A percentile compares a stretch with the other conserved stretches of the same genome.
Conservation (phyloP, 1,139 yeast genomes). For the Nakaseomyces kungkrabaensis region DNA sequence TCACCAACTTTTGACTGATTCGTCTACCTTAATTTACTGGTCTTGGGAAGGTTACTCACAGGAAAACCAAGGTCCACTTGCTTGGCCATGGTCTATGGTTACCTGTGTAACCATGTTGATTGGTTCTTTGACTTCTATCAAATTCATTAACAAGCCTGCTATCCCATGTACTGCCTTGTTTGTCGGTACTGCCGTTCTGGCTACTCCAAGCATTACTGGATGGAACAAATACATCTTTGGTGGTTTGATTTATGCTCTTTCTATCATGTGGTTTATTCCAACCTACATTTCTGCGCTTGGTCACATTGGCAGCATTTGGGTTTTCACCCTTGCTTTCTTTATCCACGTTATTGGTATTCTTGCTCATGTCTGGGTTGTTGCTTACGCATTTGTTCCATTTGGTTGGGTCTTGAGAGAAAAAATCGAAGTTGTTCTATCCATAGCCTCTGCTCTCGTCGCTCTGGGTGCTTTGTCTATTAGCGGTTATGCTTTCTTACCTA, state of each 20-base stretch:
- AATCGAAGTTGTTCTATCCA: slow-evolving; percentile 58
- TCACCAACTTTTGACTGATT: slow-evolving; percentile 69
- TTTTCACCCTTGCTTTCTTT: slow-evolving; percentile 51
- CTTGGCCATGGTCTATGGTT: slow-evolving; percentile 77
- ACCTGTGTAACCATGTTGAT: slow-evolving; percentile 49
- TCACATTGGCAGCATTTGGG: slow-evolving; percentile 47
- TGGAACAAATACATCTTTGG: slow-evolving; percentile 77
- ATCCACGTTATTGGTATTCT: slow-evolving; percentile 49
- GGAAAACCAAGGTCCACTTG: slow-evolving; percentile 58
- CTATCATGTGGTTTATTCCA: slow-evolving; percentile 57
- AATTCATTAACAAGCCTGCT: slow-evolving; percentile 23
- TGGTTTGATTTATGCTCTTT: slow-evolving; percentile 54
- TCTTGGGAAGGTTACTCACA: slow-evolving; percentile 91
- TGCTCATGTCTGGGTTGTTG: slow-evolving; percentile 94
- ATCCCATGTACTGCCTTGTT: slow-evolving; percentile 30
- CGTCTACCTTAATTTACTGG: slow-evolving; percentile 82
- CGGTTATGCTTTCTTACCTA: not conserved
- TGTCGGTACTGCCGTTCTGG: slow-evolving; percentile 35
- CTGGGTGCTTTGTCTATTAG: slow-evolving; percentile 25
- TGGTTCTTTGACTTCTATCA: slow-evolving; percentile 39
- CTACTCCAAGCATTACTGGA: slow-evolving; percentile 33
- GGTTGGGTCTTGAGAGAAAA: slow-evolving; percentile 84
- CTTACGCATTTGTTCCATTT: slow-evolving; percentile 95
- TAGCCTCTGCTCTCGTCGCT: slow-evolving; percentile 41
- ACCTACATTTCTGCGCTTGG: slow-evolving; percentile 48